Evolutionary conservation across 208 protist genomes (phyloP), one percentile per base, ranked within the genome.

Genomic region (Acanthamoeba rhysodes): DNA sequence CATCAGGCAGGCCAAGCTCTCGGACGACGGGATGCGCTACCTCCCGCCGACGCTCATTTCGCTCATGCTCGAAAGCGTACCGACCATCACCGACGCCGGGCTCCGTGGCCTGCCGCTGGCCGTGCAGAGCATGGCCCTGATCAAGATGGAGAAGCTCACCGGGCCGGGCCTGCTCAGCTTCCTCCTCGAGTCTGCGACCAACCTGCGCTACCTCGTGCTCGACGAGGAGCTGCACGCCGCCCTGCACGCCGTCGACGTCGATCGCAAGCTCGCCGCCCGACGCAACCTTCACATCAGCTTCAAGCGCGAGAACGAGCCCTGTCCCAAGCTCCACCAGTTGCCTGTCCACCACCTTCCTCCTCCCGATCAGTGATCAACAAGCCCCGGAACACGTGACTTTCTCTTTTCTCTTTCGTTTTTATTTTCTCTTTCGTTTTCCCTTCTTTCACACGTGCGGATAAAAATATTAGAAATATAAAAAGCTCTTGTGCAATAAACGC

Each of bases 291-390:
- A 29, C 78, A 87, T 87, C 78, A 87, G 12, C 37, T 8, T 87
- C 78, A 87, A 87, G 78, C 55, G 45, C 41, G 78, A 87, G 48
- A 87, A 87, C 78, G 78, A 87, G 78, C 78, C 78, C 6, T 87
- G 78, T 37, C 78, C 78, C 45, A 87, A 87, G 48, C 78, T 87
- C 14, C 78, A 87, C 20, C 78, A 87, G 29, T 22, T 87, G 45
- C 78, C 74, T 29, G 41, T 84, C 20, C 55, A 59, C 72, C 41
- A 80, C 22, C 62, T 32, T 50, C 32, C 70, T 27, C 32, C 45
- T 16, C 70, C 32, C 7, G 32, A n/a, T 8, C 66, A 72, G 29
- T 72, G 27, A 34, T 12, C 9, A 32, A 24, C 27, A 32, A 16
- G 29, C n/a, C n/a, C n/a, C n/a, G n/a, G n/a, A n/a, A n/a, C n/a